Evolutionary conservation across 805 yeast species (phyloP).

Genomic region (Myxozyma nipponensis): DNA sequence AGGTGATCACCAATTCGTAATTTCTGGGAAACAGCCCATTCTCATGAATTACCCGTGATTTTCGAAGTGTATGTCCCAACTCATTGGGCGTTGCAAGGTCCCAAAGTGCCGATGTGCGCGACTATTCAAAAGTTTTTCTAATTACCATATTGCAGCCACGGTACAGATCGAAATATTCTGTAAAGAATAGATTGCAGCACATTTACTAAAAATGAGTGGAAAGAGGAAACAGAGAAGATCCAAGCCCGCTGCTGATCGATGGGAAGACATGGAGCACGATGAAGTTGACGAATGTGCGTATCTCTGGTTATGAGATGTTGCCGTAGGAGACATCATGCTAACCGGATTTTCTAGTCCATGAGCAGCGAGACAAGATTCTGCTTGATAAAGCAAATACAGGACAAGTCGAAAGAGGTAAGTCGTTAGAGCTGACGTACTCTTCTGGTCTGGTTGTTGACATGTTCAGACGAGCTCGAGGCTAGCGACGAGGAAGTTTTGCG

Average conservation of each 20-base stretch:
- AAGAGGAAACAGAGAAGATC: not conserved
- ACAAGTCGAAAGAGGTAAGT: constrained; percentile 26
- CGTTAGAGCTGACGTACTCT: constrained; percentile 5
- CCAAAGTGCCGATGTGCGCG: too few relatives aligned
- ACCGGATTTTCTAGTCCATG: constrained; percentile 29
- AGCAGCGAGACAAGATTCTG: constrained; percentile 34
- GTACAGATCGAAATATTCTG: too few relatives aligned
- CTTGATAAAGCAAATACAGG: constrained; percentile 25
- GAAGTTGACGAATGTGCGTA: constrained; percentile 36
- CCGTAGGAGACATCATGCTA: not conserved
- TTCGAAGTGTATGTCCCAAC: too few relatives aligned
- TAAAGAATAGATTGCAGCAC: too few relatives aligned
- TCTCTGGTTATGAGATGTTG: not conserved
- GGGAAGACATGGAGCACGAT: constrained; percentile 33
- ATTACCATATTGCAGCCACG: too few relatives aligned
- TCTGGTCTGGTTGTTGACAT: not conserved
- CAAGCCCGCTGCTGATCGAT: constrained; percentile 9
- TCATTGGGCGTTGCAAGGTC: too few relatives aligned
- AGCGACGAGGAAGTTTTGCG: constrained; percentile 58
- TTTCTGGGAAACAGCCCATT: too few relatives aligned
- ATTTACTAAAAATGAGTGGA: not conserved
- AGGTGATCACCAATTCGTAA: too few relatives aligned
- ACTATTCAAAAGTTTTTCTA: too few relatives aligned
- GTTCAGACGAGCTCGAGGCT: constrained; percentile 35
- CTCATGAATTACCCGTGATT: too few relatives aligned